phyloP scores from a whole-genome alignment of 129 eudicot genomes.

The Lonicera japonica region DNA sequence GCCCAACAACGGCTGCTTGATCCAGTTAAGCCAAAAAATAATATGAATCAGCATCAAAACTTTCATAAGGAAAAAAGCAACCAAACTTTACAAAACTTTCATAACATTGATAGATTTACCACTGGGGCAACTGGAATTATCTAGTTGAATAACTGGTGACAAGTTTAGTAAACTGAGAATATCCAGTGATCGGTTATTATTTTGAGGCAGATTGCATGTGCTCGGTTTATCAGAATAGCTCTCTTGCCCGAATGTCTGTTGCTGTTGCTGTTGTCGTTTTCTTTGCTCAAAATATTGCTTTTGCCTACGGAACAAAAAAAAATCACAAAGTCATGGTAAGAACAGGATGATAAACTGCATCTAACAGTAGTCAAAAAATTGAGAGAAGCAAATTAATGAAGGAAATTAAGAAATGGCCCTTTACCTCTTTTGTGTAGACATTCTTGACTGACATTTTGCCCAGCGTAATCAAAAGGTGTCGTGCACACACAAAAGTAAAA shows the following conservation, averaged over 20 bases:
- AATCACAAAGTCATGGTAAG: constrained; percentile 7
- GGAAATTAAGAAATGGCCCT: constrained; percentile 15
- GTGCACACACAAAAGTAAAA: constrained; percentile 12
- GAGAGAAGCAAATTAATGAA: constrained; percentile 4
- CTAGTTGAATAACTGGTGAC: constrained; percentile 37
- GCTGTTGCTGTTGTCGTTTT: constrained; percentile 61
- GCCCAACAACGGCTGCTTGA: background rate
- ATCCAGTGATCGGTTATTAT: constrained; percentile 70
- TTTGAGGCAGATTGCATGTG: constrained; percentile 26
- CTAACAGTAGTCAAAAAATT: background rate
- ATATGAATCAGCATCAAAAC: constrained; percentile 11
- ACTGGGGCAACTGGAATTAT: constrained; percentile 26
- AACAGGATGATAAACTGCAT: constrained; percentile 1
- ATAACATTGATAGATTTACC: constrained; percentile 36
- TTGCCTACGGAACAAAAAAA: constrained; percentile 49
- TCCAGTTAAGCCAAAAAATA: constrained; percentile 1
- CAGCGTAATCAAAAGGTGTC: constrained; percentile 21
- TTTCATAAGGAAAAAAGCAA: constrained; percentile 4
- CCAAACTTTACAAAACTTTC: background rate
- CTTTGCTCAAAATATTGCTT: constrained; percentile 91
- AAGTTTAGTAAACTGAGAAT: constrained; percentile 63
- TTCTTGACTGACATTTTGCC: constrained; percentile 58
- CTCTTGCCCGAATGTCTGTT: constrained; percentile 28
- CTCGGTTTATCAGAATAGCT: constrained; percentile 29
- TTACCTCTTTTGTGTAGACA: constrained; percentile 79